Base-by-base conservation (phyloP, 345 rosid species). In the Lepidium africanum region DNA sequence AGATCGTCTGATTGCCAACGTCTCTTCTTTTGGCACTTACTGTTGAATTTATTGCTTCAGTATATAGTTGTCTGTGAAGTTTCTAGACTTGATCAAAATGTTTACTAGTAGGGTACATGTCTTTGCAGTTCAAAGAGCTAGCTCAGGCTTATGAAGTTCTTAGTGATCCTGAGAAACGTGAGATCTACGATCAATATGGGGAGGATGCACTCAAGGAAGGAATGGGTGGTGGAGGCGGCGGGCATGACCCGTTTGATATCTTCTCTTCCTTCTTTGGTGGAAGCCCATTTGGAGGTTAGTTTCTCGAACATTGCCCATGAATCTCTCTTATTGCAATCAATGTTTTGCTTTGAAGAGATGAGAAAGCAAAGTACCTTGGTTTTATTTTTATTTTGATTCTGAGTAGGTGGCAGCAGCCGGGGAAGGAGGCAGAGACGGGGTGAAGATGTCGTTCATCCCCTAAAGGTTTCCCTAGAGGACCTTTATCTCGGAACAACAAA, bases 131-230 rank as follows among this genome's bases (percentile, higher is more conserved):
- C 45, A 90, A 92, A 61, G 98, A 92, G 86, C 63, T 92, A 43
- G 93, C 93, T 0, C 90, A 92, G 77, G 96, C 96, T 10, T 92
- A 90, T 59, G 98, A 90, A 80, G 90, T 87, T 5, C 69, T 92
- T 33, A 90, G 87, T 65, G 98, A 92, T 63, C 96, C 96, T 0
- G 96, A 92, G 75, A 90, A 92, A 66, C 91, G 97, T 14, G 90
- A 86, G 77, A 84, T 92, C 17, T 90, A 92, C 62, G 96, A 92
- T 68, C 88, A 87, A 52, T 87, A 85, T 16, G 98, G 98, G 4
- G 98, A 92, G 72, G 96, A 92, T 63, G 96, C 92, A 3, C 95
- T 92, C 60, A 92, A 92, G 86, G 98, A 92, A 41, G 96, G 98
- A 74, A 84, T 87, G 91, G 91, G 90, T 5, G 87, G 88, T 25